phyloP scores from a whole-genome alignment of 2,329 filamentous ascomycete genomes.

The Phyllosticta paracitricarpa region DNA sequence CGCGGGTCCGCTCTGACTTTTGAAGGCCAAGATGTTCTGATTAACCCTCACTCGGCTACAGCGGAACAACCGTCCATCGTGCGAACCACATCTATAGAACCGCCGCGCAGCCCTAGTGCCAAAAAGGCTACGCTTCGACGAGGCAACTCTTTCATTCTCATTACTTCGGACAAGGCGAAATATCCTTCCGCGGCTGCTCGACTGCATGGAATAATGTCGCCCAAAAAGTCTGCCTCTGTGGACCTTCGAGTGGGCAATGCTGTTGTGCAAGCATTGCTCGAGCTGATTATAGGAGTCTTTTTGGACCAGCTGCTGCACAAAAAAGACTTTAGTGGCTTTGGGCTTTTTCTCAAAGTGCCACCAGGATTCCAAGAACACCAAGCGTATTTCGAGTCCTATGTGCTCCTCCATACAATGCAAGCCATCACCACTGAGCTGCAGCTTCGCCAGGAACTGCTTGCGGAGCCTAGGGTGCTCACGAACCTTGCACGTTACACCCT shows the following conservation, averaged over 20 bases:
- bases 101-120: slow-evolving; percentile 22
- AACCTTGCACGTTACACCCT: slow-evolving; percentile 74
- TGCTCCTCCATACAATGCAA: slow-evolving; percentile 65
- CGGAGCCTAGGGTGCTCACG: slow-evolving; percentile 73
- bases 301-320: slow-evolving; percentile 74
- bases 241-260: slow-evolving; percentile 51
- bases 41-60: slow-evolving; percentile 60
- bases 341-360: slow-evolving; percentile 76
- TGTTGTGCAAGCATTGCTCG: slow-evolving; percentile 65
- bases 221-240: slow-evolving; percentile 41
- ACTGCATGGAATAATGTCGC: slow-evolving; percentile 53
- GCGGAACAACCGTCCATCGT: slow-evolving; percentile 56
- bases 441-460: slow-evolving; percentile 55
- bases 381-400: slow-evolving; percentile 86
- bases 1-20: slow-evolving; percentile 73
- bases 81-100: slow-evolving; percentile 54
- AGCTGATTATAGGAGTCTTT: slow-evolving; percentile 71
- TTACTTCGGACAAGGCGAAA: slow-evolving; percentile 59
- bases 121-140: slow-evolving; percentile 56
- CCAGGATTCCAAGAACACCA: slow-evolving; percentile 92
- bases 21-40: slow-evolving; percentile 74
- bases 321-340: slow-evolving; percentile 85
- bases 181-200: slow-evolving; percentile 47
- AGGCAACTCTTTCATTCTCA: slow-evolving; percentile 82
- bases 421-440: slow-evolving; percentile 62